These are phyloP conservation scores for Vanderwaltozyma verrucispora DNA, from an alignment of 805 yeast species.

Conservation along the genomic window DNA sequence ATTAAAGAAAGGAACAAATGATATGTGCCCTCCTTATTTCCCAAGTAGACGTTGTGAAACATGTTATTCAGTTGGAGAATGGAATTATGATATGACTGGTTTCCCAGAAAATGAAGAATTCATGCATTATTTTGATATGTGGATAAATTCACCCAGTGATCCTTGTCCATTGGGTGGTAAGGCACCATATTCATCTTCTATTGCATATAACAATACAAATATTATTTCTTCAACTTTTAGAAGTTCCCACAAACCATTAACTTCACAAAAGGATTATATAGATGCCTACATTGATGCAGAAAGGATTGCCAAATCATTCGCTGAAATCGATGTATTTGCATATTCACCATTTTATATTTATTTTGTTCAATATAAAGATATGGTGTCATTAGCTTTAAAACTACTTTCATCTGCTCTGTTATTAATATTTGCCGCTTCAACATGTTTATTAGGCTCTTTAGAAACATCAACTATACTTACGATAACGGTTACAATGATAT, in stretches of 20 bases:
- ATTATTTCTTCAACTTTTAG: constrained; percentile 62
- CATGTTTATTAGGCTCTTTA: constrained; percentile 55
- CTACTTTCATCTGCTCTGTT: constrained; percentile 43
- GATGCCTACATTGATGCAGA: constrained; percentile 64
- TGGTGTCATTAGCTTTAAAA: constrained; percentile 46
- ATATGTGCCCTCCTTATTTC: constrained; percentile 48
- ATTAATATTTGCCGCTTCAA: constrained; percentile 43
- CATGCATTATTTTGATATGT: constrained; percentile 57
- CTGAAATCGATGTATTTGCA: constrained; percentile 61
- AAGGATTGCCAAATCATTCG: constrained; percentile 51
- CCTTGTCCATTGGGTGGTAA: constrained; percentile 94
- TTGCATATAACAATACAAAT: constrained; percentile 34
- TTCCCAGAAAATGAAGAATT: constrained; percentile 71
- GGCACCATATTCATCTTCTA: constrained; percentile 70
- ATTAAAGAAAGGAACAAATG: constrained; percentile 42
- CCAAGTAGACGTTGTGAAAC: constrained; percentile 64
- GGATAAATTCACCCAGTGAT: constrained; percentile 80
- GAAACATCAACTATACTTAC: constrained; percentile 48
- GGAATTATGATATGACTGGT: constrained; percentile 69
- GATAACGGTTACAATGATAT: constrained; percentile 49
- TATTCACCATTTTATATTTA: constrained; percentile 89
- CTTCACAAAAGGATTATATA: constrained; percentile 79
- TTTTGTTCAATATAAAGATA: constrained; percentile 76
- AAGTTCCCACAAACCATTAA: constrained; percentile 65
- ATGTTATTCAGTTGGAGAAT: constrained; percentile 55